phyloP scores from a whole-genome alignment of 2,329 filamentous ascomycete genomes.

The Didymellaceae sp. region DNA sequence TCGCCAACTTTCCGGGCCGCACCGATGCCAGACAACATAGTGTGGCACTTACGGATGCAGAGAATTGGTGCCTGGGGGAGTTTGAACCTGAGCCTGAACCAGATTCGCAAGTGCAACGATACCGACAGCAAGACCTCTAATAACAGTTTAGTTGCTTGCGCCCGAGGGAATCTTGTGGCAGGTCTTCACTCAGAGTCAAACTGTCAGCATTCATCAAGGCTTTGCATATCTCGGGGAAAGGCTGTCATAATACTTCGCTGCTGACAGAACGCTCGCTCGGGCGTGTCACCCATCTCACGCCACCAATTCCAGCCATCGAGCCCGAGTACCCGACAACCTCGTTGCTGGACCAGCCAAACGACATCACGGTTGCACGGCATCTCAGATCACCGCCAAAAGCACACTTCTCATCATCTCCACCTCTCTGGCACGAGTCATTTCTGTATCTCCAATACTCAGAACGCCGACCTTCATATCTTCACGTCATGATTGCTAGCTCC shows the following conservation, averaged over 20 bases:
- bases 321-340: constrained; percentile 12
- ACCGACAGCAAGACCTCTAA: too few species aligned
- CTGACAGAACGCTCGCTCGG: neutral
- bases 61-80: neutral
- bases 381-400: constrained; percentile 4
- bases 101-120: neutral
- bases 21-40: neutral
- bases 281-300: constrained; percentile 8
- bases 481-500: constrained; percentile 8
- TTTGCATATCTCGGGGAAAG: neutral
- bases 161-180: neutral
- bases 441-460: constrained; percentile 10
- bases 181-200: neutral
- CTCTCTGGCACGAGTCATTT: constrained; percentile 13
- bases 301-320: constrained; percentile 8
- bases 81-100: neutral
- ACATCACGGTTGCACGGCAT: constrained; percentile 9
- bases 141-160: neutral
- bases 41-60: neutral
- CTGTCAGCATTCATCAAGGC: neutral
- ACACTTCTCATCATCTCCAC: constrained; percentile 16
- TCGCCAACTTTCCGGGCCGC: neutral
- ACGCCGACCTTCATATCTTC: constrained; percentile 5
- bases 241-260: neutral
- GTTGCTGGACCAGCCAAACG: constrained; percentile 13